Evolutionary conservation across 495 filamentous ascomycete species (phyloP), one percentile per base, ranked within the genome.

Genomic region (Trichocladium antarcticum): DNA sequence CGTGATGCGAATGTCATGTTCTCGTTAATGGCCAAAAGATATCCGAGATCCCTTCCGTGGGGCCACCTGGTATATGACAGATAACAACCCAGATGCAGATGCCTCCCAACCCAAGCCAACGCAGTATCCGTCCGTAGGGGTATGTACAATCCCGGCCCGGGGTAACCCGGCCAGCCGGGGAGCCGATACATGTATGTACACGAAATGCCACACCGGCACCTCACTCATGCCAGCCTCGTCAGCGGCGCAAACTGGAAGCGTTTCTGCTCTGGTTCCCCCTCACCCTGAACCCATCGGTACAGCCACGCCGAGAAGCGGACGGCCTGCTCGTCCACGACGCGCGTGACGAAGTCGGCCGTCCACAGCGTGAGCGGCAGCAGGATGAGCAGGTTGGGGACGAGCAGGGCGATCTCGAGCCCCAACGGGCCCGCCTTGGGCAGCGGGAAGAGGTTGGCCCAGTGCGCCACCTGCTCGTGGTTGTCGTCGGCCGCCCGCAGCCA

Each of bases 361-460:
- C 73, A 81, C 1, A 82, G 57, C 2, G 76, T 82, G 16, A 78
- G 42, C 6, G 77, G 76, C 45, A 81, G 55, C 16, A 81, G 41
- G 34, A 82, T 61, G 36, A 81, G n/a, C n/a, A n/a, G 31, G 34
- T 82, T 72, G 10, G 75, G 68, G 8, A 65, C 42, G 22, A 79
- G 61, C 53, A 78, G 78, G 12, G 63, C 64, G 6, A 74, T 12
- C 57, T 82, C 78, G 9, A 81, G 55, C 0, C 78, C 78, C 41
- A 79, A 46, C 6, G 75, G 74, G 3, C 79, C 78, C 16, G 51
- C 60, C 42, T 56, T 70, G 10, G 75, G 67, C 28, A 80, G 54
- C 9, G 69, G 71, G 14, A 78, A 61, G 1, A 57, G 41, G 50
- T 75, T 62, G 27, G 70, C 61, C 72, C 75, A 79, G 8, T 55